These are phyloP conservation scores for Martensiomyces pterosporus DNA, from an alignment of 192 early-diverging fungal genomes.

Conservation along the genomic window DNA sequence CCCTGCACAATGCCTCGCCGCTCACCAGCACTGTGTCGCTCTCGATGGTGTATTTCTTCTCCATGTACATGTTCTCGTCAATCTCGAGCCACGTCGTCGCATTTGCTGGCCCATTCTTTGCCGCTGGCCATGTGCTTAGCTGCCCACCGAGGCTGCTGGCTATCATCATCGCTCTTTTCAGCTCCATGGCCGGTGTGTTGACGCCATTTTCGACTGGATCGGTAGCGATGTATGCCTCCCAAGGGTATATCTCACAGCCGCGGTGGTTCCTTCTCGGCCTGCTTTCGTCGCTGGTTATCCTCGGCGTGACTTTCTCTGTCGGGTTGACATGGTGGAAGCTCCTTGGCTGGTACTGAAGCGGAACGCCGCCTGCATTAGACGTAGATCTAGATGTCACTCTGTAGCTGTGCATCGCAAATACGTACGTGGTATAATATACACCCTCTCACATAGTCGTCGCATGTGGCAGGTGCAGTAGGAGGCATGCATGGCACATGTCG, in stretches of 20 bases:
- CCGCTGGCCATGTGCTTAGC: slow-evolving; percentile 61
- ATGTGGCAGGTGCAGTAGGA: too few relatives aligned
- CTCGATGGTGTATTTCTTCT: slow-evolving; percentile 59
- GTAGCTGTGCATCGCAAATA: too few relatives aligned
- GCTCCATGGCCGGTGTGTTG: slow-evolving; percentile 59
- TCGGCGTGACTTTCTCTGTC: slow-evolving; percentile 56
- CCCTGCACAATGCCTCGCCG: slow-evolving; percentile 42
- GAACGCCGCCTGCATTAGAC: too few relatives aligned
- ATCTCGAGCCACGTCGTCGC: slow-evolving; percentile 71
- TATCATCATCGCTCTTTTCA: slow-evolving; percentile 60
- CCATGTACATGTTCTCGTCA: slow-evolving; percentile 70
- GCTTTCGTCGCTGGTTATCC: slow-evolving; percentile 47
- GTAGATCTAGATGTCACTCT: too few relatives aligned
- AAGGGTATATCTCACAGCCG: slow-evolving; percentile 55
- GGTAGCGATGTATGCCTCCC: slow-evolving; percentile 58
- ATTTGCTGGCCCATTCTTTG: slow-evolving; percentile 64
- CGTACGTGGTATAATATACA: too few relatives aligned
- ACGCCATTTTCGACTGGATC: slow-evolving; percentile 53
- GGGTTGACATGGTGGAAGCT: slow-evolving; percentile 70
- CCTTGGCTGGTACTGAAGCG: slow-evolving; percentile 60
- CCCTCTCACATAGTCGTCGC: too few relatives aligned
- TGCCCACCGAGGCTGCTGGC: slow-evolving; percentile 55
- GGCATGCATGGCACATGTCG: neutral
- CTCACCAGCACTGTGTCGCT: slow-evolving; percentile 44
- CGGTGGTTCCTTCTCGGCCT: slow-evolving; percentile 63